Evolutionary conservation across 768 basidiomycete genomes (phyloP).

Genomic region (Suillus fuscotomentosus): DNA sequence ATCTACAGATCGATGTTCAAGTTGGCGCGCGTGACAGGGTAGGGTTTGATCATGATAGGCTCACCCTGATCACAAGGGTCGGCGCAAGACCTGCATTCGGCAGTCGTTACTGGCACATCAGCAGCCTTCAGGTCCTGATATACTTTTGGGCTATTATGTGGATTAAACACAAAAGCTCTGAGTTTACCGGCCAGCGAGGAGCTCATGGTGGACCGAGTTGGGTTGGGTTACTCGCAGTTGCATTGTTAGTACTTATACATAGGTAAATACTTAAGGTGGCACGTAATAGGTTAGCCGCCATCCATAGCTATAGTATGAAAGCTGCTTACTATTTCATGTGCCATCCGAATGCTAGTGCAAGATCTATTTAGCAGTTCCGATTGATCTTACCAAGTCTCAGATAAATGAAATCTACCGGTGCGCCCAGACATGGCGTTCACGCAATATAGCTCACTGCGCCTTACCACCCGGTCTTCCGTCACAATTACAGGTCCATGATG

Average conservation of each 20-base stretch:
- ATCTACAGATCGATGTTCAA: conserved; percentile 40
- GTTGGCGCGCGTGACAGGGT: conserved; percentile 28
- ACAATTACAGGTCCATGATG: background rate
- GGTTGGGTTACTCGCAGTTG: too few relatives aligned
- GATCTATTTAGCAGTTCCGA: background rate
- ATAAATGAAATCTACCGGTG: background rate
- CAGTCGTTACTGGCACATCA: conserved; percentile 62
- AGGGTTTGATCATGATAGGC: conserved; percentile 14
- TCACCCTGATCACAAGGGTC: conserved; percentile 76
- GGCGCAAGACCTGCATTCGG: conserved; percentile 71
- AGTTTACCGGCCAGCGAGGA: conserved; percentile 22
- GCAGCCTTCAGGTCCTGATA: conserved; percentile 53
- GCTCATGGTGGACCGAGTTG: conserved; percentile 15
- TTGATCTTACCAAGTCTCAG: background rate
- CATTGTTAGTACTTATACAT: background rate
- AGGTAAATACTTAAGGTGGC: background rate
- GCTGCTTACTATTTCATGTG: background rate
- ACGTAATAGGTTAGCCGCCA: too few relatives aligned
- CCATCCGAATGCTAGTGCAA: background rate
- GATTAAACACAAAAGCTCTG: conserved; percentile 16
- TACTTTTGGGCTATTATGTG: conserved; percentile 37
- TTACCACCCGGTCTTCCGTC: background rate
- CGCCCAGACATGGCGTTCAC: background rate
- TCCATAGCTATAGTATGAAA: background rate
- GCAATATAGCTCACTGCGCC: background rate